Evolutionary conservation across 2,329 filamentous ascomycete genomes (phyloP).

Genomic region (Fusarium agapanthi): DNA sequence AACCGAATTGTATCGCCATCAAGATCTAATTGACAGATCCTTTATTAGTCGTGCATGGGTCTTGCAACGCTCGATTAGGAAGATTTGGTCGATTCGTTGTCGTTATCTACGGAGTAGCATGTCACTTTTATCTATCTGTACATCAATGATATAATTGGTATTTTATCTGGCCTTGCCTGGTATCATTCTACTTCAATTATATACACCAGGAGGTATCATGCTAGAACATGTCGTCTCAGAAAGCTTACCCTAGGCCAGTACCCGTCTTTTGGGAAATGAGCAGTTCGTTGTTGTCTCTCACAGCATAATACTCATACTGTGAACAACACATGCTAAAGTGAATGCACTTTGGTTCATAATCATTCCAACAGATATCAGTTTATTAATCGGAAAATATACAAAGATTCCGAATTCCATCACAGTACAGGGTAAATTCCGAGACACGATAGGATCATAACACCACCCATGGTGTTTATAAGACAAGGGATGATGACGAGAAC

Average conservation of each 20-base stretch:
- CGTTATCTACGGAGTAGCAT: neutral
- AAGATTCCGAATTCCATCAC: neutral
- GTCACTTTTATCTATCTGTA: rapidly evolving
- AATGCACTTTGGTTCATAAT: neutral
- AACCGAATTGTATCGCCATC: neutral
- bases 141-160: rapidly evolving
- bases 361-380: neutral
- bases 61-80: neutral
- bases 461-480: neutral
- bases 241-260: neutral
- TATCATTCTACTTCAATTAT: too few species aligned
- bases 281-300: neutral
- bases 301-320: neutral
- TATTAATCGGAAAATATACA: neutral
- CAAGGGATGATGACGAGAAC: neutral
- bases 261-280: neutral
- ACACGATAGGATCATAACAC: neutral
- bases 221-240: too few species aligned
- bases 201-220: too few species aligned
- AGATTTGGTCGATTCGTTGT: neutral
- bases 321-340: too few species aligned
- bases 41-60: neutral
- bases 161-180: neutral
- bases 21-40: too few species aligned
- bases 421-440: neutral